Evolutionary conservation across 2,329 filamentous ascomycete species (phyloP).

Genomic region (Phoma sp.): DNA sequence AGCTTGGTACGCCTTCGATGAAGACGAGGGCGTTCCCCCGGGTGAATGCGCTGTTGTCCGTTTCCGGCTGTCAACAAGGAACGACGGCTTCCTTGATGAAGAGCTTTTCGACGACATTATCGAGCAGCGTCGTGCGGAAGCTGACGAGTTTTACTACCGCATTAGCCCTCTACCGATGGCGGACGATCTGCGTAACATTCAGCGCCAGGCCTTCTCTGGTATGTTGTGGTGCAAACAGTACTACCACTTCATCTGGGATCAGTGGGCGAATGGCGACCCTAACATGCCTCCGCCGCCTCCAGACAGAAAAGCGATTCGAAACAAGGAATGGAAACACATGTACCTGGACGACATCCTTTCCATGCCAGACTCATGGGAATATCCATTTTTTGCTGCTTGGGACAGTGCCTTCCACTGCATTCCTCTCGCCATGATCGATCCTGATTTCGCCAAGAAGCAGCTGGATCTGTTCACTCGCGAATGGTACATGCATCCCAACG

Average conservation of each 20-base stretch:
- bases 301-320: constrained; percentile 79
- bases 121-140: constrained; percentile 83
- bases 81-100: constrained; percentile 83
- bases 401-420: constrained; percentile 98
- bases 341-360: constrained; percentile 93
- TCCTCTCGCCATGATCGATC: constrained; percentile 94
- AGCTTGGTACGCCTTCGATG: constrained; percentile 91
- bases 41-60: constrained; percentile 95
- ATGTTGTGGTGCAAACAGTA: constrained; percentile 99
- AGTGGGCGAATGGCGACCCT: constrained; percentile 96
- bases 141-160: constrained; percentile 93
- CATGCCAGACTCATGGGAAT: constrained; percentile 99
- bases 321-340: constrained; percentile 92
- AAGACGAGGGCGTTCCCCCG: constrained; percentile 83
- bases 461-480: constrained; percentile 93
- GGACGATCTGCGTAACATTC: constrained; percentile 92
- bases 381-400: constrained; percentile 97
- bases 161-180: constrained; percentile 93
- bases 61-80: constrained; percentile 81
- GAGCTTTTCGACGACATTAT: constrained; percentile 91
- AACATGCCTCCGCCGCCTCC: constrained; percentile 84
- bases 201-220: constrained; percentile 89
- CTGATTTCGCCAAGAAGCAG: constrained; percentile 97
- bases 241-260: constrained; percentile 96
- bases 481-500: constrained; percentile 99